Conservation (phyloP, 2,329 filamentous ascomycete genomes). For the Fusarium sp. region DNA sequence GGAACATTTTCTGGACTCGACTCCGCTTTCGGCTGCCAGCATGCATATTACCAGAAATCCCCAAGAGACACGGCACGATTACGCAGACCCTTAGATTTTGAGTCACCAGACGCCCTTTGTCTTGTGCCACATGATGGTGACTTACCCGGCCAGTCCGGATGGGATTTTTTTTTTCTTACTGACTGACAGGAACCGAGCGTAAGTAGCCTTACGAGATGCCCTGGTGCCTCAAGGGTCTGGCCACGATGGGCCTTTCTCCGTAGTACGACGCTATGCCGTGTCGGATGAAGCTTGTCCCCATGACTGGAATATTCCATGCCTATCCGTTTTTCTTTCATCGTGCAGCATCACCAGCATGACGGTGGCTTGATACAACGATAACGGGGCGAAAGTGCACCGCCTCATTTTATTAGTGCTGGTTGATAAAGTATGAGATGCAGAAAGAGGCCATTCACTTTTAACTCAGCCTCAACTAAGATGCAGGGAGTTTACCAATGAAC, state of each 20-base stretch:
- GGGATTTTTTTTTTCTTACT: not conserved
- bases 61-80: constrained; percentile 18
- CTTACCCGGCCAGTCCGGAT: constrained; percentile 1
- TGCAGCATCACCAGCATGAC: not conserved
- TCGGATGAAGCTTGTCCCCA: constrained; percentile 14
- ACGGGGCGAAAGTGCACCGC: constrained; percentile 13
- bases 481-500: not conserved
- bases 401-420: not conserved
- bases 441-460: not conserved
- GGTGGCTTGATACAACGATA: constrained; percentile 4
- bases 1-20: not conserved
- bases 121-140: constrained; percentile 15
- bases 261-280: not conserved
- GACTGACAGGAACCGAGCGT: constrained; percentile 21
- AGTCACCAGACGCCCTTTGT: constrained; percentile 38
- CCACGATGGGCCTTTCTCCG: constrained; percentile 16
- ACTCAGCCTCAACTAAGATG: constrained; percentile 1
- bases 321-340: not conserved
- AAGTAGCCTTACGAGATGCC: constrained; percentile 6
- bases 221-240: constrained; percentile 16
- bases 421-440: not conserved
- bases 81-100: constrained; percentile 21
- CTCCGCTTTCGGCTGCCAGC: constrained; percentile 13
- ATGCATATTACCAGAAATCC: not conserved
- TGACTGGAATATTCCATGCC: constrained; percentile 41